These are phyloP conservation scores for Suillus plorans DNA, from an alignment of 768 basidiomycete species.

Conservation along the genomic window DNA sequence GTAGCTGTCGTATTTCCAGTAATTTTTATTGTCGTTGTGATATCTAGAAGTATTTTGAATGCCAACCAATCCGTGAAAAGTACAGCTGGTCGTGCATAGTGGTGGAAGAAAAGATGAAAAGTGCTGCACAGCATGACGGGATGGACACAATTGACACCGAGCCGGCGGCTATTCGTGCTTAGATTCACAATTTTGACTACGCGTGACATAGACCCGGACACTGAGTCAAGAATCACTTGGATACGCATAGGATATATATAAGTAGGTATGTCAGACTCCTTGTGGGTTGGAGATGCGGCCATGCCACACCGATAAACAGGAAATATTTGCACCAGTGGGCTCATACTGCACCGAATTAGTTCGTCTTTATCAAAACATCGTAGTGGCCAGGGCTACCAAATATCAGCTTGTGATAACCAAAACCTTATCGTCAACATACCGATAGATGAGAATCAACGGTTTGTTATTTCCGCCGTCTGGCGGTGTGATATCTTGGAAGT, in stretches of 20 bases:
- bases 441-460: conserved; percentile 72
- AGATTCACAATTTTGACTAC: too few relatives aligned
- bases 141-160: too few relatives aligned
- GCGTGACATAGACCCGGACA: too few relatives aligned
- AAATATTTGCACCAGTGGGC: not conserved
- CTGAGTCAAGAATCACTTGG: not conserved
- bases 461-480: conserved; percentile 33
- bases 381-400: conserved; percentile 79
- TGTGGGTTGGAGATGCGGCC: not conserved
- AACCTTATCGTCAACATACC: conserved; percentile 44
- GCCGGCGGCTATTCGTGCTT: too few relatives aligned
- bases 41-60: too few relatives aligned
- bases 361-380: conserved; percentile 51
- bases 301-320: not conserved
- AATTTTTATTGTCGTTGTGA: too few relatives aligned
- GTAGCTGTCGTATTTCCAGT: too few relatives aligned
- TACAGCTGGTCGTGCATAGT: too few relatives aligned
- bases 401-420: conserved; percentile 6
- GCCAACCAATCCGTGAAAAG: too few relatives aligned
- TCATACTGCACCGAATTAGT: not conserved
- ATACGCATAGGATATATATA: not conserved
- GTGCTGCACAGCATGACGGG: too few relatives aligned
- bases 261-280: not conserved
- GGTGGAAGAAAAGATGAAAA: too few relatives aligned
- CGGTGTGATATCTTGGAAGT: conserved; percentile 60